These are phyloP conservation scores for Phycomyces blakesleeanus DNA, from an alignment of 192 early-diverging fungal species.

Conservation along the genomic window DNA sequence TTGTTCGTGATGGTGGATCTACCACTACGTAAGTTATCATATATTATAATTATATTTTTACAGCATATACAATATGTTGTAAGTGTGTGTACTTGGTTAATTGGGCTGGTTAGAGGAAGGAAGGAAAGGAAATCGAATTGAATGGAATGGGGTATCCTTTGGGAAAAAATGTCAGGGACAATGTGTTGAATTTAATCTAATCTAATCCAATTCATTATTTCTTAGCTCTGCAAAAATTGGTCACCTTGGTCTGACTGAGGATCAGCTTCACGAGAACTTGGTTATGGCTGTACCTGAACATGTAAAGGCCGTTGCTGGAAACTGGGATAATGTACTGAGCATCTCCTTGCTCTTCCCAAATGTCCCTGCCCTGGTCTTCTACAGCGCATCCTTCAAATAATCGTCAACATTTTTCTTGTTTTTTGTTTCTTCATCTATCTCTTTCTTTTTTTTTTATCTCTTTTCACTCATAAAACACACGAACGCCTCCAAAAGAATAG, in stretches of 20 bases:
- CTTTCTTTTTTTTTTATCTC: too few species aligned
- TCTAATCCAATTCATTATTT: too few species aligned
- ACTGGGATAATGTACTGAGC: conserved; percentile 8
- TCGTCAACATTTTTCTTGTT: not conserved
- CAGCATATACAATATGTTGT: too few species aligned
- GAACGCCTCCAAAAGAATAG: not conserved
- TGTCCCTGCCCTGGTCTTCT: not conserved
- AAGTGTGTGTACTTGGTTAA: too few species aligned
- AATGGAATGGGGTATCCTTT: too few species aligned
- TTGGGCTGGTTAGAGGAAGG: too few species aligned
- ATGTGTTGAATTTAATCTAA: too few species aligned
- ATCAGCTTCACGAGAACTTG: conserved; percentile 75
- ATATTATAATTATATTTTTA: too few species aligned
- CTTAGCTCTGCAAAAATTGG: conserved; percentile 72
- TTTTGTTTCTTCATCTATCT: not conserved
- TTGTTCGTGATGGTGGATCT: conserved; percentile 4
- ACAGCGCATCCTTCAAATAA: not conserved
- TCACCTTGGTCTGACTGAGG: conserved; percentile 49
- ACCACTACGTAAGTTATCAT: conserved; percentile 7
- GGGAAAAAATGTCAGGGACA: not conserved
- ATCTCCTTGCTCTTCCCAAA: not conserved
- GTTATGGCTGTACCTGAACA: conserved; percentile 54
- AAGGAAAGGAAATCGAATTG: too few species aligned
- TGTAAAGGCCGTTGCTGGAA: conserved; percentile 57
- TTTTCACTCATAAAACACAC: too few species aligned